Conservation (phyloP, 768 basidiomycete genomes). For the Chlorophyllum brunneum region DNA sequence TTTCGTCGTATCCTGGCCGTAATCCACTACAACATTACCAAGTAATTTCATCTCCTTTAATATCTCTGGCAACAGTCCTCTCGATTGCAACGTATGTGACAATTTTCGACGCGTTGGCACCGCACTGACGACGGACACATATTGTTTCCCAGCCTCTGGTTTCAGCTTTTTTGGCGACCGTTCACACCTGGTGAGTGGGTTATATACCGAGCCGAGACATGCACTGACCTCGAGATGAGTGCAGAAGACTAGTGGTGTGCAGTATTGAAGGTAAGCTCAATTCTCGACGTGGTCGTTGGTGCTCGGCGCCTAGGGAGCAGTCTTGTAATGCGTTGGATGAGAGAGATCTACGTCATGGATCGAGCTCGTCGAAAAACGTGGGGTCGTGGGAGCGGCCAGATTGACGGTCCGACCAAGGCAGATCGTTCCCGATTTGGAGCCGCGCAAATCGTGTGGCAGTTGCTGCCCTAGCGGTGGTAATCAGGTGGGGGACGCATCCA, state of each 20-base stretch:
- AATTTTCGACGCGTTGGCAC: not conserved
- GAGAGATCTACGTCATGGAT: constrained; percentile 24
- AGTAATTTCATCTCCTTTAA: constrained; percentile 27
- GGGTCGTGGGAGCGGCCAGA: constrained; percentile 25
- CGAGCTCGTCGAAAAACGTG: constrained; percentile 39
- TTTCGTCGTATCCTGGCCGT: constrained; percentile 17
- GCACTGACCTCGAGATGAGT: not conserved
- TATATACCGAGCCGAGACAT: not conserved
- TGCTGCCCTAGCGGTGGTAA: constrained; percentile 4
- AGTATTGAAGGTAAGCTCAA: constrained; percentile 5
- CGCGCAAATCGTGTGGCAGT: constrained; percentile 11
- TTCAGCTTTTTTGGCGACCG: constrained; percentile 9
- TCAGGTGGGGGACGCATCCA: not conserved
- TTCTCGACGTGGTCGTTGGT: not conserved
- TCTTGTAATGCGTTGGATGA: not conserved
- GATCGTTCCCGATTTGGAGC: constrained; percentile 22
- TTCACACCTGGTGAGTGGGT: constrained; percentile 17
- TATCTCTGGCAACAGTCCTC: constrained; percentile 15
- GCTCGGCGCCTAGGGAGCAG: not conserved
- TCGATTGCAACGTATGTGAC: constrained; percentile 17
- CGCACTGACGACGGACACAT: constrained; percentile 6
- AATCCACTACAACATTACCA: constrained; percentile 23
- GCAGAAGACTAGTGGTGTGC: constrained; percentile 5
- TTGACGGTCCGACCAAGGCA: constrained; percentile 21
- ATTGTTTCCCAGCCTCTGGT: not conserved